These are phyloP conservation scores for Termitomyces sp. DNA, from an alignment of 768 basidiomycete species.

Conservation along the genomic window DNA sequence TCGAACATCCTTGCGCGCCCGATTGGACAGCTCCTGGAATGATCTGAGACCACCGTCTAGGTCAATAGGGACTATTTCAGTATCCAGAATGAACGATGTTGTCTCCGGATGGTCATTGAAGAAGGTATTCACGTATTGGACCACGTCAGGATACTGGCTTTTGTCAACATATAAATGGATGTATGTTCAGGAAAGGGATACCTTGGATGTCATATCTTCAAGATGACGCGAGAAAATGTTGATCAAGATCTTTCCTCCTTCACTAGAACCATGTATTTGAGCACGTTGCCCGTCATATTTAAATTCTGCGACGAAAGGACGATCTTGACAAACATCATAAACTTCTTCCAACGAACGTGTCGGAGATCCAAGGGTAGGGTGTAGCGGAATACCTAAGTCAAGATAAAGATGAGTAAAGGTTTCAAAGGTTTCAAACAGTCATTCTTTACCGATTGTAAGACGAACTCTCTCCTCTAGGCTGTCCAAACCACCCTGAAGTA, in stretches of 20 bases:
- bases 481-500: slow-evolving; percentile 61
- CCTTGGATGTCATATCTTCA: slow-evolving; percentile 92
- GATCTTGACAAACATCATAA: slow-evolving; percentile 63
- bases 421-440: background rate
- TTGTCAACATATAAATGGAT: background rate
- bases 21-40: slow-evolving; percentile 85
- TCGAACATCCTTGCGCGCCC: slow-evolving; percentile 81
- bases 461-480: slow-evolving; percentile 58
- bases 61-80: slow-evolving; percentile 88
- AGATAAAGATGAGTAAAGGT: background rate
- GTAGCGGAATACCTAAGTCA: slow-evolving; percentile 71
- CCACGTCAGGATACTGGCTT: slow-evolving; percentile 78
- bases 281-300: slow-evolving; percentile 91
- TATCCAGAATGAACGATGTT: slow-evolving; percentile 73
- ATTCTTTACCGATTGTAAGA: slow-evolving; percentile 62
- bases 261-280: slow-evolving; percentile 63
- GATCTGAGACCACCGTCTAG: slow-evolving; percentile 61
- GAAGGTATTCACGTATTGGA: slow-evolving; percentile 52
- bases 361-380: slow-evolving; percentile 85
- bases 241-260: slow-evolving; percentile 35
- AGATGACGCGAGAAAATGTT: slow-evolving; percentile 86
- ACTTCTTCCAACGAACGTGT: slow-evolving; percentile 82
- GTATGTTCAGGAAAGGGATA: slow-evolving; percentile 21
- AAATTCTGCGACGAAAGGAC: slow-evolving; percentile 82
- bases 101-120: slow-evolving; percentile 42